Evolutionary conservation across 106 monocot species (phyloP), one percentile per base, ranked within the genome.

Genomic region (Dactylorhiza incarnata): DNA sequence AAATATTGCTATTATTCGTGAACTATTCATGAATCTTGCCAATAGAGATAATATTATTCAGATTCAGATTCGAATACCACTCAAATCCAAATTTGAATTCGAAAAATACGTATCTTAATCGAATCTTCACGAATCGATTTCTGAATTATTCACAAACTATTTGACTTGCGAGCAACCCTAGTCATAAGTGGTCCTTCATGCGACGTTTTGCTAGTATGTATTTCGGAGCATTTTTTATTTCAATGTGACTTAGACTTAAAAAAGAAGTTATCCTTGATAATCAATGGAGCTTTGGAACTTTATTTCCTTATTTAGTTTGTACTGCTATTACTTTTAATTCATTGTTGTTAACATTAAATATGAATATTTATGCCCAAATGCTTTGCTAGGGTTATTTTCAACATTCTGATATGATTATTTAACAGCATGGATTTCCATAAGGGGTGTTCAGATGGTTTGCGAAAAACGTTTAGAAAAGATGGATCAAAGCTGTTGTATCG

Each of bases 401-500:
- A 69, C 45, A n/a, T 0, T 45, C n/a, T 45, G 45, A 69, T 45
- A 7, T n/a, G n/a, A 37, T 10, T 69, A 45, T 69, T 46, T 1
- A 29, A 66, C 66, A 4, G 4, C 16, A 45, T 45, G 5, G 69
- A 45, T 69, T 69, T 46, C 26, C 66, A 69, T 45, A 83, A 80
- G 49, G 73, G 73, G 59, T 12, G 37, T 71, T 76, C 79, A 10
- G 76, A 87, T 16, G 79, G 84, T 49, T 77, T n/a, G 14, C 45
- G 22, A 44, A 45, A 47, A 24, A 43, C 12, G 23, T 71, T 62
- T 1, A 66, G 76, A 48, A 67, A 77, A 81, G 22, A 20, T 79
- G 72, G 74, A 45, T 79, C 79, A 37, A 87, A 74, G 16, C 51
- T 83, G 75, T 74, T 68, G 24, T 90, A 83, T 48, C 88, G 88